Conservation (phyloP, 352 stramenopile species). For the Globisporangium spiculum region DNA sequence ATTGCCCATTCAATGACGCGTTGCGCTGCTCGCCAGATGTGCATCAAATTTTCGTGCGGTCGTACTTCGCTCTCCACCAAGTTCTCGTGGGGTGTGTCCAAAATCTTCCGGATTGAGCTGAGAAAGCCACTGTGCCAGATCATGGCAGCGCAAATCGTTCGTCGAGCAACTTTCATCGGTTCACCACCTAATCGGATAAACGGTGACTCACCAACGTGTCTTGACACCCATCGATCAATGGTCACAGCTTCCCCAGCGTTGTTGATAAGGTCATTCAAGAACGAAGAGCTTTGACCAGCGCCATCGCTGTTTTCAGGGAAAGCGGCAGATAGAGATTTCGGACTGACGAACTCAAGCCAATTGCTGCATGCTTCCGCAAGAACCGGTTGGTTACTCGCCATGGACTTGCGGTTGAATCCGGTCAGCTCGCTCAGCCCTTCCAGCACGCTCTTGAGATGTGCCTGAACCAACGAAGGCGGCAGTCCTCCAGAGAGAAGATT, state of each 20-base stretch:
- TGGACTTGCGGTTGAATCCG: conserved; percentile 26
- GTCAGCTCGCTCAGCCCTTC: conserved; percentile 43
- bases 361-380: conserved; percentile 46
- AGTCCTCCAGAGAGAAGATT: conserved; percentile 73
- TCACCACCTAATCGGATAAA: conserved; percentile 77
- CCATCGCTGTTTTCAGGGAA: conserved; percentile 18
- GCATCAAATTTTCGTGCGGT: conserved; percentile 87
- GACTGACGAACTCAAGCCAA: conserved; percentile 63
- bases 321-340: conserved; percentile 42
- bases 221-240: conserved; percentile 77
- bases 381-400: conserved; percentile 24
- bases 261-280: conserved; percentile 73
- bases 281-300: conserved; percentile 25
- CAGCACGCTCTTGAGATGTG: conserved; percentile 64
- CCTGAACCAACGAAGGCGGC: conserved; percentile 48
- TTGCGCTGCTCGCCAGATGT: conserved; percentile 87
- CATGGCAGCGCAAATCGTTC: conserved; percentile 85
- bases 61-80: conserved; percentile 66
- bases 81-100: conserved; percentile 33
- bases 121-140: conserved; percentile 87
- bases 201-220: conserved; percentile 80
- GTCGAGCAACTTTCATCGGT: conserved; percentile 84
- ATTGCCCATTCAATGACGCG: conserved; percentile 89
- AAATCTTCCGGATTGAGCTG: conserved; percentile 50
- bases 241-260: conserved; percentile 47